These are phyloP conservation scores for Penicillium sp. DNA, from an alignment of 2,329 filamentous ascomycete species.

Conservation along the genomic window DNA sequence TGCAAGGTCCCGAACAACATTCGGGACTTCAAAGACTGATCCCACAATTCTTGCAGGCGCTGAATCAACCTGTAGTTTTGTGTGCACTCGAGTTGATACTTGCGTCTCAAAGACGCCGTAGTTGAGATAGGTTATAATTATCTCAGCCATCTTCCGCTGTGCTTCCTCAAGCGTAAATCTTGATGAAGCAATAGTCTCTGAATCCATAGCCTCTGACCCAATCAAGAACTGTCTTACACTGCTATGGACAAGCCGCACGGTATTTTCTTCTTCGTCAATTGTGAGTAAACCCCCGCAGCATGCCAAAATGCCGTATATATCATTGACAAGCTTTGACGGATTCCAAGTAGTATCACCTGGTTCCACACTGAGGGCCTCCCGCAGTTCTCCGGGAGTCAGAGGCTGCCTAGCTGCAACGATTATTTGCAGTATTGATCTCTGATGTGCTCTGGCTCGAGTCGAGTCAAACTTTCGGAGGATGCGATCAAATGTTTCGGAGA, in stretches of 20 bases:
- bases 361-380: slow-evolving; percentile 1
- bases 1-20: background rate
- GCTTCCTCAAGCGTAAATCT: background rate
- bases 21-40: background rate
- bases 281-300: slow-evolving; percentile 3
- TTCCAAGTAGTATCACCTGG: slow-evolving; percentile 5
- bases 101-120: slow-evolving; percentile 3
- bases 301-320: background rate
- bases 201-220: background rate
- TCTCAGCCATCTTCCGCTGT: background rate
- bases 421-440: background rate
- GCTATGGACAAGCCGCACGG: slow-evolving; percentile 1
- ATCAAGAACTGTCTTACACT: slow-evolving; percentile 3
- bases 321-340: background rate
- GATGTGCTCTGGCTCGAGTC: background rate
- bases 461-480: background rate
- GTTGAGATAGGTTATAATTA: slow-evolving; percentile 2
- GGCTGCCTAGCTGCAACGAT: background rate
- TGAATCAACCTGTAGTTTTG: background rate
- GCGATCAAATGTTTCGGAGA: slow-evolving; percentile 1
- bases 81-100: background rate
- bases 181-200: background rate
- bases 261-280: slow-evolving; percentile 2
- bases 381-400: background rate
- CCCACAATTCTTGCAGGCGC: background rate